Evolutionary conservation across 2,329 filamentous ascomycete species (phyloP), one percentile per base, ranked within the genome.

Genomic region (Rhynchosporium graminicola): DNA sequence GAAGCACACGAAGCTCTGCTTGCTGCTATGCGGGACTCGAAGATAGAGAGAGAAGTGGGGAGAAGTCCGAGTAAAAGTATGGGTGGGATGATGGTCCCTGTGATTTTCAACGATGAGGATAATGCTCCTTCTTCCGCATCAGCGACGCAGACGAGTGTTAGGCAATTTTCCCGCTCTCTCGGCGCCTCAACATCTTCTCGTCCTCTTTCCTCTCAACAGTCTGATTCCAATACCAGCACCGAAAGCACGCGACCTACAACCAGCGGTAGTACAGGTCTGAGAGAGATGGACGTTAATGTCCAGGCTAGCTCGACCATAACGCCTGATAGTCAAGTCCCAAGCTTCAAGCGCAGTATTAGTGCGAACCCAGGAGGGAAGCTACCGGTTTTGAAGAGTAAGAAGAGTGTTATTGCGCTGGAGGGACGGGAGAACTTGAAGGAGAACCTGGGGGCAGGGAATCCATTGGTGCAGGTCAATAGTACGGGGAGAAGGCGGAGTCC

Each of bases 1-100:
- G 83, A 86, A 70, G 71, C 77, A 0, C 85, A 87, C 70, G 83
- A 87, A 12, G 77, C 75, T 12, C 77, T 89, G 33, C 77, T 87
- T 12, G 80, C 83, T 26, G 77, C 78, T 54, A 70, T 84, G 46
- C 67, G 78, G 70, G 73, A 45, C 48, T 61, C 76, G 74, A 36
- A 20, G 20, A 20, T 20, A 20, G 20, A 20, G 20, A 20, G 20
- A 20, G 20, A 73, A 71, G 31, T 68, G 72, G 62, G 66, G 33
- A 63, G 68, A 3, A 67, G 64, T 52, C 70, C 71, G 55, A 71
- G 68, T 33, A 79, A 69, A 31, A 70, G 63, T 33, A 68, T 70
- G 60, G 60, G 76, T 71, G 20, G 20, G 20, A 60, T 79, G 73
- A 69, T 64, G 58, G 50, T 69, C 13, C 70, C 71, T 28, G 68